Evolutionary conservation across 2,329 filamentous ascomycete species (phyloP).

Genomic region (Colletotrichum shisoi): DNA sequence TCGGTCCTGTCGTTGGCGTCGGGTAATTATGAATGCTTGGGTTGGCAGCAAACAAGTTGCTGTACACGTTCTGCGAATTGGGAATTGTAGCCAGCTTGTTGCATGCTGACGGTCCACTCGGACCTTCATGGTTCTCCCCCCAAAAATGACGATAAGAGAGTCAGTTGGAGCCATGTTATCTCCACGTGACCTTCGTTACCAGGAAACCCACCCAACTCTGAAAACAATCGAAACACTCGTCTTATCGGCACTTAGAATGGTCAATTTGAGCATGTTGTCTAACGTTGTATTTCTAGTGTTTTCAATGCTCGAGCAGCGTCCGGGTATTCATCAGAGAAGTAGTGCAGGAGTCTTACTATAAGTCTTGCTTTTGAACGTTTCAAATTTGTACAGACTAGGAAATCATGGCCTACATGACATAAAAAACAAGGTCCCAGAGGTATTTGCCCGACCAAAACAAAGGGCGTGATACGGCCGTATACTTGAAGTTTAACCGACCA

Average conservation of each 20-base stretch:
- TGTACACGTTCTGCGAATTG: slow-evolving; percentile 6
- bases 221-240: not conserved
- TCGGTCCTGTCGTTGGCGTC: not conserved
- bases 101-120: slow-evolving; percentile 24
- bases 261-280: not conserved
- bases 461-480: slow-evolving; percentile 29
- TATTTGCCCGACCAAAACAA: slow-evolving; percentile 37
- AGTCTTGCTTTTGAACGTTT: slow-evolving; percentile 39
- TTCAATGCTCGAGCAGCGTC: no score
- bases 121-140: slow-evolving; percentile 15
- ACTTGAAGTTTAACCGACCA: slow-evolving; percentile 35
- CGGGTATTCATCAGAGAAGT: not conserved
- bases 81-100: slow-evolving; percentile 29
- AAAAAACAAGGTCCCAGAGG: slow-evolving; percentile 42
- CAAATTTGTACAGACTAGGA: slow-evolving; percentile 49
- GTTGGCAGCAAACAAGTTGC: slow-evolving; percentile 10
- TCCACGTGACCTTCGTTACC: slow-evolving; percentile 8
- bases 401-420: slow-evolving; percentile 42
- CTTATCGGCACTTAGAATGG: not conserved
- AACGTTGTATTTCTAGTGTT: not conserved
- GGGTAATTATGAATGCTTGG: slow-evolving; percentile 6
- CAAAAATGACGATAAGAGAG: slow-evolving; percentile 30
- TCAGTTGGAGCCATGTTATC: slow-evolving; percentile 3
- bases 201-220: not conserved
- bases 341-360: not conserved